These are phyloP conservation scores for Vitis hybrid DNA, from an alignment of 177 flowering plant species.

Conservation along the genomic window DNA sequence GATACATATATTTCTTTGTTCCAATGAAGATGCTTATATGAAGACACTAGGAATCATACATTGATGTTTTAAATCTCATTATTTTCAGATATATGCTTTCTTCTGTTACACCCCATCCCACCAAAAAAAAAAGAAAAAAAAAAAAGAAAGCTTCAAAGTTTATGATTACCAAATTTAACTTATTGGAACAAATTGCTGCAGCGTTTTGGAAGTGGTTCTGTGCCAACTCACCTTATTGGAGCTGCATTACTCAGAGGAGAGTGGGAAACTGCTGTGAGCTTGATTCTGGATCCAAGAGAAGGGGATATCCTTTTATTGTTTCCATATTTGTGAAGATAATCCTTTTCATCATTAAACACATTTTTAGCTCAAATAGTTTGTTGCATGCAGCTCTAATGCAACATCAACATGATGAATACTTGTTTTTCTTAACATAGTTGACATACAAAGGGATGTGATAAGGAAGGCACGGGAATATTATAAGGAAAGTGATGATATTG, in stretches of 20 bases:
- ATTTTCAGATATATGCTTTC: too few species aligned
- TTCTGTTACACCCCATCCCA: too few species aligned
- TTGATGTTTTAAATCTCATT: too few species aligned
- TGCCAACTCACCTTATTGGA: conserved; percentile 88
- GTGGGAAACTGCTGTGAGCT: conserved; percentile 71
- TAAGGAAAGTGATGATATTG: conserved; percentile 78
- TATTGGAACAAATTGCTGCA: conserved; percentile 27
- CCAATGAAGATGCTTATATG: too few species aligned
- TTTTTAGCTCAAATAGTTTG: not conserved
- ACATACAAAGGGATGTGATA: conserved; percentile 60
- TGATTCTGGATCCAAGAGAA: conserved; percentile 97
- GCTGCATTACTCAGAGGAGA: conserved; percentile 91
- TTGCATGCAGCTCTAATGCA: conserved; percentile 5
- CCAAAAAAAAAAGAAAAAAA: too few species aligned
- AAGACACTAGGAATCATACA: too few species aligned
- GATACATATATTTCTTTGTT: too few species aligned
- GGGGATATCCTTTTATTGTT: conserved; percentile 87
- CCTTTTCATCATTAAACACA: not conserved
- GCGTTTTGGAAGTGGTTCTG: conserved; percentile 98
- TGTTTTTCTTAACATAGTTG: conserved; percentile 48
- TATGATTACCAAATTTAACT: conserved; percentile 1
- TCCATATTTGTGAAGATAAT: not conserved
- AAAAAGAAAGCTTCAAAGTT: too few species aligned
- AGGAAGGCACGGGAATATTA: conserved; percentile 70
- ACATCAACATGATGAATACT: not conserved